Conservation (phyloP, 179 eudicot species). For the Sideroxylon spinosum region DNA sequence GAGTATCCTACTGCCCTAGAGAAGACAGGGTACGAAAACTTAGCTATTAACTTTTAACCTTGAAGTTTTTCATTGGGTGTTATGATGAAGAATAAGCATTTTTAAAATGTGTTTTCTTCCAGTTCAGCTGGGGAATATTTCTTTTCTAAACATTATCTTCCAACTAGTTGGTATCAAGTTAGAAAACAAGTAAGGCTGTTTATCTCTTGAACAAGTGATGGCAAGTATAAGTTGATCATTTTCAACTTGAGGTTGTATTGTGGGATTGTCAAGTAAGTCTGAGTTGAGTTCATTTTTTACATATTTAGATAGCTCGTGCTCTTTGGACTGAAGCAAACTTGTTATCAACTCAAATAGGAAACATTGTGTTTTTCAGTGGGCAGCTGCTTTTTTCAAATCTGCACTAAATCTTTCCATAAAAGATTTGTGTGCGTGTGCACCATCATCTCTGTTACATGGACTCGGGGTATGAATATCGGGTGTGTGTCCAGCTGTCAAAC, state of each 20-base stretch:
- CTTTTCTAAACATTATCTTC: neutral
- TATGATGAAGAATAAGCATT: neutral
- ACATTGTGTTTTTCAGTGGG: neutral
- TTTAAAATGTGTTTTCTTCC: neutral
- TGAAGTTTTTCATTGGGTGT: neutral
- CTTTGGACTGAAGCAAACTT: neutral
- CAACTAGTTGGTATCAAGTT: neutral
- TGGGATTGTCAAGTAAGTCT: neutral
- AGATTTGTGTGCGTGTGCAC: neutral
- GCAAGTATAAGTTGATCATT: neutral
- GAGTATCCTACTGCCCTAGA: conserved; percentile 45
- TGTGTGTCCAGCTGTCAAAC: too few relatives aligned
- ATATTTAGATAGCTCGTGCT: neutral
- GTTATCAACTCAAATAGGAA: neutral
- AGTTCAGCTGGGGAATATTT: neutral
- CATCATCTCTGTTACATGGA: too few relatives aligned
- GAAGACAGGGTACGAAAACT: conserved; percentile 46
- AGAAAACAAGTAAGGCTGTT: neutral
- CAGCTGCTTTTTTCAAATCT: neutral
- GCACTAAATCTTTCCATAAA: neutral
- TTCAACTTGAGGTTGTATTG: neutral
- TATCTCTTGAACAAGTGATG: neutral
- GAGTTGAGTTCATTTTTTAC: neutral
- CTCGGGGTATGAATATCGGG: too few relatives aligned
- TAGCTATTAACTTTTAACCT: neutral